Percentiles rank a stretch among this genome's conserved stretches.
Conservation (phyloP, 129 eudicot species). For the Flaveria trinervia region DNA sequence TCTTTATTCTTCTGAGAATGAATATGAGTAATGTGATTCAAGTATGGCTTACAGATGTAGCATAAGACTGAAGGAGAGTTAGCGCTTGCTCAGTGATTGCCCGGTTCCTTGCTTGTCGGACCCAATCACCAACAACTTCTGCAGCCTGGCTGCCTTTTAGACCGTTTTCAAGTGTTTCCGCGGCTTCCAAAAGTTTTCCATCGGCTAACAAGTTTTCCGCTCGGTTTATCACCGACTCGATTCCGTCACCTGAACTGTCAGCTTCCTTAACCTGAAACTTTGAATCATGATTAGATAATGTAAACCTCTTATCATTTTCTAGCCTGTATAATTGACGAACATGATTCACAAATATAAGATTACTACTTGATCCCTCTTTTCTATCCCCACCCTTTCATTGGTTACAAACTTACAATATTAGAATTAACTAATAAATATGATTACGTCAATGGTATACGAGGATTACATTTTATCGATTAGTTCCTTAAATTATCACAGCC, state of each 20-base stretch:
- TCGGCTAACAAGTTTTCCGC: constrained; percentile 71
- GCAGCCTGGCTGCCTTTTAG: constrained; percentile 75
- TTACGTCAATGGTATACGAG: neutral
- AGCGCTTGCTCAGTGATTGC: constrained; percentile 92
- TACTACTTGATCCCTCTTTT: neutral
- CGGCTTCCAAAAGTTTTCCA: constrained; percentile 84
- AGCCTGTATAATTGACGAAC: neutral
- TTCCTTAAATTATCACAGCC: neutral
- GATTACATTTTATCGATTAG: neutral
- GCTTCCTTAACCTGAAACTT: constrained; percentile 69
- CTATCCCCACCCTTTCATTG: neutral
- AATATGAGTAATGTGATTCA: constrained; percentile 21
- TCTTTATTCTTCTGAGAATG: neutral
- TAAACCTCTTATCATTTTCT: constrained; percentile 1
- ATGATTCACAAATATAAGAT: neutral
- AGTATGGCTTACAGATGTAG: constrained; percentile 73
- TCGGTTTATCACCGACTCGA: constrained; percentile 76
- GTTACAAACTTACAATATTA: neutral
- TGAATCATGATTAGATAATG: neutral
- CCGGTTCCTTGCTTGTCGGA: constrained; percentile 67
- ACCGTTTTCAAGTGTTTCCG: constrained; percentile 80
- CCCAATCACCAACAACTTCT: constrained; percentile 72
- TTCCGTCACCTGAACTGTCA: constrained; percentile 78
- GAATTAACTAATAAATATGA: neutral
- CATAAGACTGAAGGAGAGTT: constrained; percentile 73